These are phyloP conservation scores for Parmales sp. DNA, from an alignment of 108 stramenopile genomes.

Conservation along the genomic window DNA sequence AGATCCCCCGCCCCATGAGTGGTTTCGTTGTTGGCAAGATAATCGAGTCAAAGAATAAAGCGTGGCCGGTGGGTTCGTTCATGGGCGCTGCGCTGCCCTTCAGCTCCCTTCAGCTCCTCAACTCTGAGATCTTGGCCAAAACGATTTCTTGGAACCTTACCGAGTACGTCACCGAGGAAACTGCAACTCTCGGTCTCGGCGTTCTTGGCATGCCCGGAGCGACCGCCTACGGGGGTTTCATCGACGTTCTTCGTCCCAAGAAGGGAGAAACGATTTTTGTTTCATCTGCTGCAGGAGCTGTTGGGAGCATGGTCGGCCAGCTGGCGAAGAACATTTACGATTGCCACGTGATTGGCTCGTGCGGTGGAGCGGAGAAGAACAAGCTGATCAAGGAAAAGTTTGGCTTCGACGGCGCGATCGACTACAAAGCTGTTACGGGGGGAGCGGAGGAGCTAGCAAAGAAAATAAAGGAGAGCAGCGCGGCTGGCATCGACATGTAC, in stretches of 20 bases:
- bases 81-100: too few species aligned
- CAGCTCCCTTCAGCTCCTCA: too few species aligned
- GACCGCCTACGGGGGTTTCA: constrained; percentile 16
- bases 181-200: too few species aligned
- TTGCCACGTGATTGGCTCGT: constrained; percentile 3
- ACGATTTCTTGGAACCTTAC: too few species aligned
- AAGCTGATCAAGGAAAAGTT: not conserved
- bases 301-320: constrained; percentile 16
- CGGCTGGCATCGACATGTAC: constrained; percentile 18
- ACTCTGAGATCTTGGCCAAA: too few species aligned
- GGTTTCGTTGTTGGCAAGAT: too few species aligned
- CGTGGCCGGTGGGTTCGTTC: too few species aligned
- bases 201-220: constrained; percentile 21
- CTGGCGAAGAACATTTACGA: constrained; percentile 15
- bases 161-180: too few species aligned
- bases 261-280: constrained; percentile 18
- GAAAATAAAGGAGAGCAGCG: not conserved
- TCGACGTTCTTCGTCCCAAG: constrained; percentile 14
- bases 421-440: constrained; percentile 7
- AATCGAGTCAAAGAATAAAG: too few species aligned
- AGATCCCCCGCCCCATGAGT: too few species aligned
- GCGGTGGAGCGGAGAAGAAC: constrained; percentile 9
- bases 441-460: not conserved
- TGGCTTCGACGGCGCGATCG: constrained; percentile 13
- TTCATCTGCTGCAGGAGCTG: constrained; percentile 8